Percentiles rank a stretch among this genome's conserved stretches.
Conservation (phyloP, 345 rosid species). For the Rhizophora mangle region DNA sequence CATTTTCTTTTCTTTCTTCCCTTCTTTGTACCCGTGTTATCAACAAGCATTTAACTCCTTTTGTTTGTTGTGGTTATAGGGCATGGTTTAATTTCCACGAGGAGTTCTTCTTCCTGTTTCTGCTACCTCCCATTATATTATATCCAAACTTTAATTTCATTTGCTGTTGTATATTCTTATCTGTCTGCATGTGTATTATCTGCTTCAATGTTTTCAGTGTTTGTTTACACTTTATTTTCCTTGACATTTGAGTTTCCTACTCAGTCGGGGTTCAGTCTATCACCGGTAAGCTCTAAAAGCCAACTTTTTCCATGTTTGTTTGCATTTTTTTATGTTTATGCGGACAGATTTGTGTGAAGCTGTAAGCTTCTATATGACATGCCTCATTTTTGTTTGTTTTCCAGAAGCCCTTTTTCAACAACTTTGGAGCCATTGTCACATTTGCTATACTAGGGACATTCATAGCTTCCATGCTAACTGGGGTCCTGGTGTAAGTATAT, state of each 20-base stretch:
- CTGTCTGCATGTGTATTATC: neutral
- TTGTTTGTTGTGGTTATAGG: slow-evolving; percentile 39
- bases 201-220: neutral
- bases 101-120: slow-evolving; percentile 92
- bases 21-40: neutral
- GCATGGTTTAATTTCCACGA: slow-evolving; percentile 98
- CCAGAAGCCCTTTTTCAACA: slow-evolving; percentile 95
- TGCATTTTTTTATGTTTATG: too few relatives aligned
- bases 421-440: slow-evolving; percentile 96
- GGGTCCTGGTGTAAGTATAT: slow-evolving; percentile 77
- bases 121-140: slow-evolving; percentile 95
- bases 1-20: neutral
- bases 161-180: slow-evolving; percentile 8
- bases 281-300: slow-evolving; percentile 63
- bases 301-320: too few relatives aligned
- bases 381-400: neutral
- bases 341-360: too few relatives aligned
- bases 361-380: too few relatives aligned
- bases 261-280: slow-evolving; percentile 91
- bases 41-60: neutral
- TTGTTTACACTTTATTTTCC: slow-evolving; percentile 32
- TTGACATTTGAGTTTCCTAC: slow-evolving; percentile 53
- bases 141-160: slow-evolving; percentile 47
- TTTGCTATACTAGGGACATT: slow-evolving; percentile 88
- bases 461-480: slow-evolving; percentile 80